Conservation (phyloP, 1,284 basidiomycete genomes). For the Melampsora americana region DNA sequence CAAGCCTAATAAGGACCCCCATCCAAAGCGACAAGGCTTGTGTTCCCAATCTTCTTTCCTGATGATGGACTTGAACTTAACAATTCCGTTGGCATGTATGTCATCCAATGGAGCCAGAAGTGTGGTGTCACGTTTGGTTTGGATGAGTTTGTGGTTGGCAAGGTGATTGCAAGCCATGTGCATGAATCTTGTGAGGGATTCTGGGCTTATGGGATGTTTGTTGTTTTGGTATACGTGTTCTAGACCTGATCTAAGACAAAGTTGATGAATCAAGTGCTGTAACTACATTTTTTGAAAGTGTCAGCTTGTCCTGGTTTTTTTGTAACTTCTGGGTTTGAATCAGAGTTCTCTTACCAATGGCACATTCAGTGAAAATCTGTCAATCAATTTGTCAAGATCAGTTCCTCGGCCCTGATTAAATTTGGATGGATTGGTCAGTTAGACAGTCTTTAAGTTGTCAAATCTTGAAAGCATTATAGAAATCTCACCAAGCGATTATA, state of each 20-base stretch:
- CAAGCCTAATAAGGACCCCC: not conserved
- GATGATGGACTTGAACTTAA: not conserved
- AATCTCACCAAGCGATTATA: not conserved
- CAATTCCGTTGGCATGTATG: not conserved
- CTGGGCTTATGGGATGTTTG: not conserved
- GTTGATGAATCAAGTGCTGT: slow-evolving; percentile 13
- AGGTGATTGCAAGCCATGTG: slow-evolving; percentile 4
- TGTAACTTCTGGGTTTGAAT: not conserved
- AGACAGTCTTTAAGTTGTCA: not conserved
- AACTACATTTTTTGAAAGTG: not conserved
- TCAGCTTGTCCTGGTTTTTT: not conserved
- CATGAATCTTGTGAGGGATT: slow-evolving; percentile 1
- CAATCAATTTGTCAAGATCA: not conserved
- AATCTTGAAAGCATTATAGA: not conserved
- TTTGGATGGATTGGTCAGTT: not conserved
- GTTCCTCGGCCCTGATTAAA: not conserved
- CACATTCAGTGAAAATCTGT: not conserved
- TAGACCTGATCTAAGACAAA: not conserved
- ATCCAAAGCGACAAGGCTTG: not conserved
- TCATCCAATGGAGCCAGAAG: not conserved
- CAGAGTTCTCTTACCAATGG: not conserved
- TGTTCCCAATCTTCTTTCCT: not conserved
- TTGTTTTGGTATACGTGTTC: not conserved
- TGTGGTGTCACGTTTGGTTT: not conserved
- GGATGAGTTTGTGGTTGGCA: not conserved